A percentile compares a stretch with the other conserved stretches of the same genome.
Evolutionary conservation across 345 rosid genomes (phyloP).

Genomic region (Conringia planisiliqua): DNA sequence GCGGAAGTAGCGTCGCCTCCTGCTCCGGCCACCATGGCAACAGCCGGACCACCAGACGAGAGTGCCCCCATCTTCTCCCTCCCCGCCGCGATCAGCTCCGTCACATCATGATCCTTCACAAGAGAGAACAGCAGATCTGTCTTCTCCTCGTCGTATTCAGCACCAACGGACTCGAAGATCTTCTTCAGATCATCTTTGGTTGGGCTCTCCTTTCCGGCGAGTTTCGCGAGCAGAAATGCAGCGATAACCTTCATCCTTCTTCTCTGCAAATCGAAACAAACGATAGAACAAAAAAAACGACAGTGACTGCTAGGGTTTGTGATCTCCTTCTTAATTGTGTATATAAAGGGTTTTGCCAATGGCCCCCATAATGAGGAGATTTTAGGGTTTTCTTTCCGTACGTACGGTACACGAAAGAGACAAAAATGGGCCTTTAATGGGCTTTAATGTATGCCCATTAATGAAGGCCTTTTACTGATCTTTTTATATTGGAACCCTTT

Average conservation of each 20-base stretch:
- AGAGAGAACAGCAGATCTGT: slow-evolving; percentile 23
- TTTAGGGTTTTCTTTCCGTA: slow-evolving; percentile 25
- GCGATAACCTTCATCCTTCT: slow-evolving; percentile 21
- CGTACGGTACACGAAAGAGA: slow-evolving; percentile 23
- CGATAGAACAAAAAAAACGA: not conserved
- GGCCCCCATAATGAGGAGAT: slow-evolving; percentile 10
- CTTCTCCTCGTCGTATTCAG: slow-evolving; percentile 9
- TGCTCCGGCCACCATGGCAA: slow-evolving; percentile 6
- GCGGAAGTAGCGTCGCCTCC: not conserved
- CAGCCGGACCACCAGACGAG: slow-evolving; percentile 10
- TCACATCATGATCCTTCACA: slow-evolving; percentile 12
- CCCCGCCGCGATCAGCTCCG: slow-evolving; percentile 24
- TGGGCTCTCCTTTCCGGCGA: slow-evolving; percentile 22
- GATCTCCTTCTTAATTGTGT: not conserved
- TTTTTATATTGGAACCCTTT: not conserved
- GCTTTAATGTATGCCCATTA: not conserved
- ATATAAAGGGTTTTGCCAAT: not conserved
- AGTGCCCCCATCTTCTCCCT: slow-evolving; percentile 21
- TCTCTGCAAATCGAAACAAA: not conserved
- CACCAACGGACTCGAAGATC: slow-evolving; percentile 28
- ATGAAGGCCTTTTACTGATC: not conserved
- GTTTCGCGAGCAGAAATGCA: slow-evolving; percentile 19
- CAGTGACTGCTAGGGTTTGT: slow-evolving; percentile 15
- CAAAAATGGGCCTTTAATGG: not conserved
- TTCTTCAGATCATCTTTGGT: not conserved